phyloP scores from a whole-genome alignment of 768 basidiomycete species.

The Mycena amicta region DNA sequence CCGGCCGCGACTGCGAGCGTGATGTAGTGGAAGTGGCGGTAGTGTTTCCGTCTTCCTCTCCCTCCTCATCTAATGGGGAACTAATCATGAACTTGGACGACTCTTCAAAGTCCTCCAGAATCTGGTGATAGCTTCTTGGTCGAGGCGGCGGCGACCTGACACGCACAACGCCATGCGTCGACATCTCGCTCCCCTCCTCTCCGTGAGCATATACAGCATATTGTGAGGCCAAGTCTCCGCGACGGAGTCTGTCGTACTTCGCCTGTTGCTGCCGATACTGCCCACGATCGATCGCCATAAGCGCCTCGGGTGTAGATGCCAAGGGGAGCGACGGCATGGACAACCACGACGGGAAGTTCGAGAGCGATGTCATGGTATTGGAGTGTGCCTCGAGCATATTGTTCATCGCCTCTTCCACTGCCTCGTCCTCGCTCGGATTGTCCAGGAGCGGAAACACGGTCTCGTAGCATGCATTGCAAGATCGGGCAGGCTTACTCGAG shows the following conservation, averaged over 20 bases:
- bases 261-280: constrained; percentile 12
- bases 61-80: constrained; percentile 16
- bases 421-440: constrained; percentile 9
- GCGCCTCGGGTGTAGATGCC: constrained; percentile 41
- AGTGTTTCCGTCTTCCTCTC: constrained; percentile 24
- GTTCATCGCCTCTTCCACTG: constrained; percentile 6
- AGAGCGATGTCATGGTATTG: constrained; percentile 53
- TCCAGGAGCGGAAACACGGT: constrained; percentile 74
- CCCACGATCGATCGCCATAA: constrained; percentile 48
- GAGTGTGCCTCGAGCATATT: constrained; percentile 12
- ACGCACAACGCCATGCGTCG: constrained; percentile 29
- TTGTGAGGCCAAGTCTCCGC: constrained; percentile 13
- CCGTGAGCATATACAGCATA: constrained; percentile 3
- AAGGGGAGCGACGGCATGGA: constrained; percentile 57
- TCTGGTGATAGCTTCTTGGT: constrained; percentile 66
- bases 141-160: constrained; percentile 42
- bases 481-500: constrained; percentile 63
- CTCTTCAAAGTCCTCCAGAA: constrained; percentile 63
- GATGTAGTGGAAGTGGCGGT: not conserved
- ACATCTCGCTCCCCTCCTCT: constrained; percentile 8
- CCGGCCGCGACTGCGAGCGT: not conserved
- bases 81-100: constrained; percentile 25
- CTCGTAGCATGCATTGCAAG: constrained; percentile 87
- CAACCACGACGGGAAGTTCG: constrained; percentile 55
- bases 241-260: constrained; percentile 27